Evolutionary conservation across 306 rosid genomes (phyloP).

Genomic region (Malus orientalis): DNA sequence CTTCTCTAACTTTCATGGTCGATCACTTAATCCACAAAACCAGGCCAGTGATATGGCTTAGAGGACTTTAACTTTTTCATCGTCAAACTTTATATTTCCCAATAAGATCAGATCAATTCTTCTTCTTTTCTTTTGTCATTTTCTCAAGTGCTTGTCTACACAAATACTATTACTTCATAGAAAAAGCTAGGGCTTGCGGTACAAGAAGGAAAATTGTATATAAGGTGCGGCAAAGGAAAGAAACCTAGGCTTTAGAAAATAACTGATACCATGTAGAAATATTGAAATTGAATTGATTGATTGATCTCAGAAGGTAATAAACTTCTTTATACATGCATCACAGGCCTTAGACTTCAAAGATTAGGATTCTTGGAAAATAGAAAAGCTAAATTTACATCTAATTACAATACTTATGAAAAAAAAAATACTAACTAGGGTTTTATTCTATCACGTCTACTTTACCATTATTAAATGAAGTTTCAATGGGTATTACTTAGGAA

Average conservation of each 20-base stretch:
- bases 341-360: not conserved
- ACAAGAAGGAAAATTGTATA: not conserved
- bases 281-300: not conserved
- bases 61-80: not conserved
- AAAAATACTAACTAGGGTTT: not conserved
- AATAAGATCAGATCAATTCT: not conserved
- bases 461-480: not conserved
- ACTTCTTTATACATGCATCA: not conserved
- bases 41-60: no score
- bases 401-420: no score
- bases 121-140: not conserved
- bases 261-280: not conserved
- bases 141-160: not conserved
- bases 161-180: not conserved
- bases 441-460: not conserved
- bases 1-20: not conserved
- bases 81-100: not conserved
- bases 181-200: not conserved
- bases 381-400: not conserved
- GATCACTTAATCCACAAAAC: no score
- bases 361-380: not conserved
- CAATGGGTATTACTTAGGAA: slow-evolving; percentile 35
- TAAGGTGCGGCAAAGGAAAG: not conserved
- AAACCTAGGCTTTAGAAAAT: not conserved
- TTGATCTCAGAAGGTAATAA: not conserved